Conservation (phyloP, 306 rosid species). For the Prunus davidiana region DNA sequence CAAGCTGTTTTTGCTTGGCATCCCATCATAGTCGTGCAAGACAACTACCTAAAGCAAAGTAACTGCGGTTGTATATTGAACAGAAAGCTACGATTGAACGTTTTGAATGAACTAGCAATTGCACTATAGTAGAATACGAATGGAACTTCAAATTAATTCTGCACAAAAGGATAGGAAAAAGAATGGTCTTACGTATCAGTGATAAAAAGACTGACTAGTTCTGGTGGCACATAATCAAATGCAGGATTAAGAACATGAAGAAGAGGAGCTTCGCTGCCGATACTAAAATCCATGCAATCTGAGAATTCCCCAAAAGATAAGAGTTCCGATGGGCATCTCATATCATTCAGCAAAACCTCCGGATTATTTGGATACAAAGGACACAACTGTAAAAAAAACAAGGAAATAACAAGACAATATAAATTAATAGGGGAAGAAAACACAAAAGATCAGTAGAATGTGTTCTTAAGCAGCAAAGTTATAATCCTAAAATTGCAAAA, state of each 20-base stretch:
- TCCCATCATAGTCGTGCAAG: not conserved
- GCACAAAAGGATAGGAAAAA: not conserved
- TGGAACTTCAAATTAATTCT: not conserved
- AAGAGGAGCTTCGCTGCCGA: not conserved
- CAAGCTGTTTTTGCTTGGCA: too few species aligned
- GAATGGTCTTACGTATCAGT: constrained; percentile 8
- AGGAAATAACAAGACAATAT: not conserved
- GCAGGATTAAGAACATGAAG: constrained; percentile 13
- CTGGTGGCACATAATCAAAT: constrained; percentile 12
- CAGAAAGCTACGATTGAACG: not conserved
- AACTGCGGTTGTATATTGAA: not conserved
- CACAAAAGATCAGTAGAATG: too few species aligned
- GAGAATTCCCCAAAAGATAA: constrained; percentile 12
- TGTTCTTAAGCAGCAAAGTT: not conserved
- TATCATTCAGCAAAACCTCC: constrained; percentile 15
- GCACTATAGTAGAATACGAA: too few species aligned
- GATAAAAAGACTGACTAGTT: constrained; percentile 11
- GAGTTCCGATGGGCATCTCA: constrained; percentile 14
- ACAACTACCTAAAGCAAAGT: not conserved
- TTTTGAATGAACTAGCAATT: too few species aligned
- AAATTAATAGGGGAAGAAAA: not conserved
- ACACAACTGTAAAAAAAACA: not conserved
- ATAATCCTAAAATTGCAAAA: not conserved
- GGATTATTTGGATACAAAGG: constrained; percentile 13
- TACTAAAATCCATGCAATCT: constrained; percentile 5